Evolutionary conservation across 495 filamentous ascomycete species (phyloP), one percentile per base, ranked within the genome.

Genomic region (Immersiella caudata): DNA sequence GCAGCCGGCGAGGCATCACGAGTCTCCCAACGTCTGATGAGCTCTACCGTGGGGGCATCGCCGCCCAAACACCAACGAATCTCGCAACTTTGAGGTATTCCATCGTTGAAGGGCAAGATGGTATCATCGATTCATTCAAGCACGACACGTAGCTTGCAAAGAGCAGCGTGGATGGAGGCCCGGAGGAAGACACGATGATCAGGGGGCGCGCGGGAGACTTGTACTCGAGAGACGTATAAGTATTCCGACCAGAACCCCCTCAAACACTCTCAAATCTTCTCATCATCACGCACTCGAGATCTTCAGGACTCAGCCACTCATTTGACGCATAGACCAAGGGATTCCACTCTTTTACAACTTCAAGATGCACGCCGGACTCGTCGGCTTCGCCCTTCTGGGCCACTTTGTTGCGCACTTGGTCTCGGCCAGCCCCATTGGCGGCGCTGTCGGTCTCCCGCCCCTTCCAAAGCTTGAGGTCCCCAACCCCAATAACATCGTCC

Each of bases 391-490:
- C 66, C 68, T 73, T 2, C 35, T 73, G 64, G 71, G 71, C 59
- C 59, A 67, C 60, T 56, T 73, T 14, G 68, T 73, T 24, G 49
- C 66, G 33, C 60, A 69, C 46, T 64, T 73, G 26, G 71, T 52
- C 27, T 62, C 62, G 2, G 68, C 66, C 58, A 65, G 55, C 11
- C 70, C 70, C 9, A 59, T 59, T 8, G 29, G 35, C 3, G 71
- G 71, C 66, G 16, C 62, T 75, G 12, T 66, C 67, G 25, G 71
- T 86, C 40, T 82, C 83, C 60, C 83, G 82, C 35, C 74, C 85
- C 16, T 85, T 87, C 67, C 84, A 24, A 70, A 71, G 1, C 75
- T 76, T 63, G 85, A 83, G 21, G 84, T 62, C 35, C 14, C n/a
- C 40, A 50, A 62, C 60, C 60, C 60, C 40, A 46, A 46, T 14